phyloP scores from a whole-genome alignment of 202 grass and related monocot genomes.

The Bolboschoenoplectus hybrid region DNA sequence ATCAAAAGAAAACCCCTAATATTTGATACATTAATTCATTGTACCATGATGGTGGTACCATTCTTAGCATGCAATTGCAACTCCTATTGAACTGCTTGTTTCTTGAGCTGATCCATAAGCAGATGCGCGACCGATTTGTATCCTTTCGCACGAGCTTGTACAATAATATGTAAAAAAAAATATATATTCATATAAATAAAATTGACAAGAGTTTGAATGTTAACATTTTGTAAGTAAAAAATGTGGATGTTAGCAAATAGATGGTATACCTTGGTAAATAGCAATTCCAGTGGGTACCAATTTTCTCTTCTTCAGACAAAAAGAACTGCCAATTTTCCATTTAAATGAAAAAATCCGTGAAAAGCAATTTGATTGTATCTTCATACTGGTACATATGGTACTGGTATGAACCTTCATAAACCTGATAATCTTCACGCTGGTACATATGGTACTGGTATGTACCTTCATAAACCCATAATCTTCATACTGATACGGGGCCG shows the following conservation, averaged over 20 bases:
- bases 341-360: not conserved
- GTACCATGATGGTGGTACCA: not conserved
- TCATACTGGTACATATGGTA: not conserved
- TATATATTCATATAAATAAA: not conserved
- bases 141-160: constrained; percentile 70
- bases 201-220: not conserved
- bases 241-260: not conserved
- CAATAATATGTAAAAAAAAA: not conserved
- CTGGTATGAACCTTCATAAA: not conserved
- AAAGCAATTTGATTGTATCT: not conserved
- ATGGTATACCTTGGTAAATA: constrained; percentile 72
- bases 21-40: constrained; percentile 4
- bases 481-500: not conserved
- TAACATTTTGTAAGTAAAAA: not conserved
- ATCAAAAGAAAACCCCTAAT: constrained; percentile 2
- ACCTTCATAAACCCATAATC: not conserved
- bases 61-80: not conserved
- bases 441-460: not conserved
- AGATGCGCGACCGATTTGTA: constrained; percentile 86
- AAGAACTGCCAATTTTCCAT: constrained; percentile 47
- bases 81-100: constrained; percentile 30
- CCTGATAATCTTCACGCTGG: not conserved
- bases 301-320: constrained; percentile 89
- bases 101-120: constrained; percentile 83
- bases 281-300: constrained; percentile 80